phyloP scores from a whole-genome alignment of 2,329 filamentous ascomycete species.

The Claviceps paspali region DNA sequence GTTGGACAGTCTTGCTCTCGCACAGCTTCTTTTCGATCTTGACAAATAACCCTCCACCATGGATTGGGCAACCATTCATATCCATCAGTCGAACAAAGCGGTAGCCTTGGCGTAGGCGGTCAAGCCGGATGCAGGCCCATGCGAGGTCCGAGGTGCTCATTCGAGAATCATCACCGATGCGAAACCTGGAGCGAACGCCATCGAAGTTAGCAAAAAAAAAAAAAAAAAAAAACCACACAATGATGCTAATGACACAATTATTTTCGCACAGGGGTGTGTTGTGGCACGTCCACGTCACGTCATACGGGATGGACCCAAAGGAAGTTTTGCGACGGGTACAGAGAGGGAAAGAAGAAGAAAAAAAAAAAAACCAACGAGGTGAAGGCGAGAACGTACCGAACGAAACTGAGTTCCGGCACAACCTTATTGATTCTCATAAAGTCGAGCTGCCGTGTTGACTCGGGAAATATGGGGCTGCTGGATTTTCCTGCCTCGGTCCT shows the following conservation, averaged over 20 bases:
- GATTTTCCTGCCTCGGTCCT: constrained; percentile 40
- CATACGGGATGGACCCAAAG: neutral
- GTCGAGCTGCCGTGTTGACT: constrained; percentile 33
- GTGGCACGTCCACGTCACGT: neutral
- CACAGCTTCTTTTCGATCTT: constrained; percentile 30
- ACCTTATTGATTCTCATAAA: constrained; percentile 45
- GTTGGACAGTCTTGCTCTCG: no score
- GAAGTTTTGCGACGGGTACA: constrained; percentile 1
- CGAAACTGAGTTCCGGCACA: constrained; percentile 55
- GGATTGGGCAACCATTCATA: constrained; percentile 25
- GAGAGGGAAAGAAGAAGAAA: neutral
- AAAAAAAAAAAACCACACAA: no score
- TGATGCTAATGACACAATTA: no score
- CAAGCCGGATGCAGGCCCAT: constrained; percentile 45
- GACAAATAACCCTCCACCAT: constrained; percentile 34
- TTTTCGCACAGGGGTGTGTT: constrained; percentile 9
- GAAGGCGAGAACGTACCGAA: constrained; percentile 40
- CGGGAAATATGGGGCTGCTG: constrained; percentile 48
- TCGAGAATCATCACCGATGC: constrained; percentile 33
- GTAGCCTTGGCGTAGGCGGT: constrained; percentile 39
- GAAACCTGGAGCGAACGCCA: constrained; percentile 29
- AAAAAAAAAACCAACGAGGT: neutral
- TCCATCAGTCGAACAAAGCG: constrained; percentile 37
- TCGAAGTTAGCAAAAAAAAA: no score
- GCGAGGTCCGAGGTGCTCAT: constrained; percentile 26